These are phyloP conservation scores for Phalaenopsis hybrid DNA, from an alignment of 116 monocot species.

Conservation along the genomic window DNA sequence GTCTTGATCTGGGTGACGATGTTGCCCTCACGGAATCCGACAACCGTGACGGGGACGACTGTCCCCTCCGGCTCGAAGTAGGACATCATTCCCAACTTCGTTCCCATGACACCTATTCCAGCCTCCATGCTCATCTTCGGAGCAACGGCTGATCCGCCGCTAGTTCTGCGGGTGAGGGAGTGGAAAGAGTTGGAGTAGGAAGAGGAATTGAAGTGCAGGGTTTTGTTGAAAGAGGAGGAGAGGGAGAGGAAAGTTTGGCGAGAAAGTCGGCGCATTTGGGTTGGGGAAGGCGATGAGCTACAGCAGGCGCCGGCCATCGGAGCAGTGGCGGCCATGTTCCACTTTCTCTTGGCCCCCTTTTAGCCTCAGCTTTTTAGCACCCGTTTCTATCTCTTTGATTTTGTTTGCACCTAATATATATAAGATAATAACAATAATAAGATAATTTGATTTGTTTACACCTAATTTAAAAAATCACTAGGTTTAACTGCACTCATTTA, in stretches of 20 bases:
- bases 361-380: background rate
- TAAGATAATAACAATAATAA: no score
- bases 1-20: constrained; percentile 94
- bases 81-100: constrained; percentile 96
- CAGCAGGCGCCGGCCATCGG: background rate
- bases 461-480: no score
- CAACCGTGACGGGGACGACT: constrained; percentile 86
- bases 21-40: constrained; percentile 97
- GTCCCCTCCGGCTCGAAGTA: constrained; percentile 77
- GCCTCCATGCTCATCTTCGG: constrained; percentile 53
- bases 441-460: no score
- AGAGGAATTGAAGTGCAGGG: background rate
- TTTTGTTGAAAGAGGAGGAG: background rate
- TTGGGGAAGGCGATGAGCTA: background rate
- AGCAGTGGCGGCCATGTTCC: background rate
- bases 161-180: background rate
- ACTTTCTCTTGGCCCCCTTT: background rate
- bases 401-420: no score
- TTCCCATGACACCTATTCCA: constrained; percentile 82
- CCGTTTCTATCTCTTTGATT: background rate
- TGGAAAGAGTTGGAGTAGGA: background rate
- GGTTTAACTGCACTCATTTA: no score
- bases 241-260: background rate
- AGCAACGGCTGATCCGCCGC: background rate
- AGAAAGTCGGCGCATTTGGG: background rate